Base-by-base conservation (phyloP, 768 basidiomycete genomes). In the Tylopilus felleus region DNA sequence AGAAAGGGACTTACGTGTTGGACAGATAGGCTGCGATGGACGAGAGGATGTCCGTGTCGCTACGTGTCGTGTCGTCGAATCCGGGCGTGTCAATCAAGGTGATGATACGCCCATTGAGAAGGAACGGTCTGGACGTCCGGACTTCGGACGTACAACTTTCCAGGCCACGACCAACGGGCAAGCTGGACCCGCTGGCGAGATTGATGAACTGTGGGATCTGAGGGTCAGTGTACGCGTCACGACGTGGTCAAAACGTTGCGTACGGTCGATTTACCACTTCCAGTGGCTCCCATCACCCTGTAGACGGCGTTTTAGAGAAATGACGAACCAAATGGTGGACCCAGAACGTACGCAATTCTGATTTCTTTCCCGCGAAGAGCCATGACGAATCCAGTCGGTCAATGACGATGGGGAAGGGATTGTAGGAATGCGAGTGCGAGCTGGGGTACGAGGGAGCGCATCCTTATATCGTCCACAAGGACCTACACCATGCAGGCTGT, bases 41-140 rank as follows among this genome's bases (percentile, higher is more conserved):
- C 27, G 71, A 74, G 35, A 83, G 67, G 12, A 83, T 73, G 38
- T 79, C 79, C 1, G 75, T 73, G 54, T 82, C 81, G 55, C 74
- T 78, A 41, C 71, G 73, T 13, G 56, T 19, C 9, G 80, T 78
- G 58, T 84, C 81, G 58, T 83, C 82, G 62, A 84, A 84, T 5
- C 83, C 83, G 16, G 83, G 83, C 0, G 82, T 84, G 63, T 85
- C 83, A 39, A 85, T 75, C 28, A 85, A 65, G 13, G 72, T 77
- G 49, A 84, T 66, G 48, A 58, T 62, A 8, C 70, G 70, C 12
- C 77, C 79, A 43, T 79, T 75, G 33, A 81, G 61, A 38, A 71
- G 57, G 59, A 83, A 80, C 1, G 78, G 71, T 14, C 67, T 61
- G 4, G 79, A 70, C 4, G 73, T 65, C 49, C 77, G 72, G 1